Evolutionary conservation across 768 basidiomycete genomes (phyloP).

Genomic region (Coprinellus micaceus): DNA sequence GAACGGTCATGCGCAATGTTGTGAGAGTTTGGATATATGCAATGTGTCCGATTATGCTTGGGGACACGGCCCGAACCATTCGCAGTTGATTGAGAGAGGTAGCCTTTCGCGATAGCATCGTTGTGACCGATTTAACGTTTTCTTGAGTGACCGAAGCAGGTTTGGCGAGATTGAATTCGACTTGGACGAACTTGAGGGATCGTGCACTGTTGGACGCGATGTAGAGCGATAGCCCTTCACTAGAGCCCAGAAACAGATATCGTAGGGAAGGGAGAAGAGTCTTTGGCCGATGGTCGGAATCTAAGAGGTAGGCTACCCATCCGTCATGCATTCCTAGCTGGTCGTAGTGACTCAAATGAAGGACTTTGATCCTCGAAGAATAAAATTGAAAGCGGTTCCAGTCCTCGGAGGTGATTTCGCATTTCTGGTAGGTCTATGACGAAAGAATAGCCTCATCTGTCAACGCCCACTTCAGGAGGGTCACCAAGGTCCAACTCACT

Average conservation of each 20-base stretch:
- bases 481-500: background rate
- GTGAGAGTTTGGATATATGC: background rate
- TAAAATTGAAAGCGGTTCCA: background rate
- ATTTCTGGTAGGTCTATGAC: background rate
- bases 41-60: background rate
- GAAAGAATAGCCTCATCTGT: background rate
- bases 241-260: background rate
- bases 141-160: background rate
- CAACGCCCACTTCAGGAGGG: background rate
- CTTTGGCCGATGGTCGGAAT: background rate
- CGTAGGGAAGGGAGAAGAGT: background rate
- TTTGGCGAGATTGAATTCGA: background rate
- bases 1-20: too few species aligned
- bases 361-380: background rate
- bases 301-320: background rate
- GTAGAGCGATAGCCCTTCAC: background rate
- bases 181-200: background rate
- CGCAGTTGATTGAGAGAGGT: background rate
- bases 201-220: background rate
- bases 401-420: background rate
- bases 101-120: background rate
- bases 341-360: background rate
- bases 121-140: background rate
- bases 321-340: background rate
- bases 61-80: background rate